Conservation (phyloP, 768 basidiomycete species). For the Xerocomellus intermedius region DNA sequence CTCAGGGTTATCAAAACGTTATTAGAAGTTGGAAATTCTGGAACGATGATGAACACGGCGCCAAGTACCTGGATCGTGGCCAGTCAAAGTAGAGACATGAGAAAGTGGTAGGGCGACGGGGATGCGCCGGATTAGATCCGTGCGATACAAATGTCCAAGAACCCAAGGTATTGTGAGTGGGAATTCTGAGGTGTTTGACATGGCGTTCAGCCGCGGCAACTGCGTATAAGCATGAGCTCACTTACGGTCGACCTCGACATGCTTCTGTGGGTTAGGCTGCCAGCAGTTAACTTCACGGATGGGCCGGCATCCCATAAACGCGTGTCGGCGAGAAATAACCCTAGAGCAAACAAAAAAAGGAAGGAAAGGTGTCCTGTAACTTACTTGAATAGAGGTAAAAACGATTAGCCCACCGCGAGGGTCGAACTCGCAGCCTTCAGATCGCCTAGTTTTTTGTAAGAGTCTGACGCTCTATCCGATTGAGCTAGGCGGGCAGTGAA, state of each 20-base stretch:
- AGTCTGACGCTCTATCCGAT: constrained; percentile 70
- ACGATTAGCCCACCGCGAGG: constrained; percentile 56
- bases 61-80: constrained; percentile 2
- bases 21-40: too few relatives aligned
- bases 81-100: too few relatives aligned
- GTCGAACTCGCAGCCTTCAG: constrained; percentile 66
- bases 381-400: not conserved
- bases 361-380: not conserved
- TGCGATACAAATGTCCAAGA: not conserved
- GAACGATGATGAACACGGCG: not conserved
- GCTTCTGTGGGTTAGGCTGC: too few relatives aligned
- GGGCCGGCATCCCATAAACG: not conserved
- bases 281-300: too few relatives aligned
- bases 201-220: not conserved
- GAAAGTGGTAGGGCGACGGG: not conserved
- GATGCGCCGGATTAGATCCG: not conserved
- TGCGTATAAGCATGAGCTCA: not conserved
- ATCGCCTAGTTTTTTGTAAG: constrained; percentile 44
- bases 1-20: not conserved
- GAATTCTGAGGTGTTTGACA: not conserved
- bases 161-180: not conserved
- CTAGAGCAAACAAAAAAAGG: too few relatives aligned
- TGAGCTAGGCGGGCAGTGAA: constrained; percentile 55
- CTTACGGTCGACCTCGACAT: not conserved
- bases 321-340: not conserved